Percentiles rank a stretch among this genome's conserved stretches.
Evolutionary conservation across 1,284 basidiomycete species (phyloP).

Genomic region (Singerocomus inundabilis): DNA sequence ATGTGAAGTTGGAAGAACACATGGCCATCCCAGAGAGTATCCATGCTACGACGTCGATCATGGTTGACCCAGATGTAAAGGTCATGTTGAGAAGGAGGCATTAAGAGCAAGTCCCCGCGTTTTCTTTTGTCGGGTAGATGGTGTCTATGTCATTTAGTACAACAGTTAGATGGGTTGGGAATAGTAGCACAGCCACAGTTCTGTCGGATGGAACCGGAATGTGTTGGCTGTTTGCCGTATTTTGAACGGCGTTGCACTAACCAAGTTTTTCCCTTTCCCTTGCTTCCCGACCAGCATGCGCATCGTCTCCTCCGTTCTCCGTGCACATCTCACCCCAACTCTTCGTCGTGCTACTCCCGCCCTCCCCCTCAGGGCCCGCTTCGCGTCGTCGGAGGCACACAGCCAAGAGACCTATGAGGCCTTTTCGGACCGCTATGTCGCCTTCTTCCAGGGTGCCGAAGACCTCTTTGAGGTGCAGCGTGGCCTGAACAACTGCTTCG

Average conservation of each 20-base stretch:
- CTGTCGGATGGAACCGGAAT: conserved; percentile 19
- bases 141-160: no score
- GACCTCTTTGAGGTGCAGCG: conserved; percentile 98
- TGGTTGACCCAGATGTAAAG: neutral
- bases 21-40: conserved; percentile 26
- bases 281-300: conserved; percentile 36
- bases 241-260: neutral
- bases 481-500: conserved; percentile 99
- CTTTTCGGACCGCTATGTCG: conserved; percentile 91
- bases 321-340: conserved; percentile 44
- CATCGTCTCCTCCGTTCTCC: conserved; percentile 57
- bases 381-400: conserved; percentile 48
- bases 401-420: conserved; percentile 91
- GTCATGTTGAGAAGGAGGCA: neutral
- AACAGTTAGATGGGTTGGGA: neutral
- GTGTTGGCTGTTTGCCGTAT: conserved; percentile 10
- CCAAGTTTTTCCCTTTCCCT: neutral
- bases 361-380: conserved; percentile 45
- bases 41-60: neutral
- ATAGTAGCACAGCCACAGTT: conserved; percentile 10
- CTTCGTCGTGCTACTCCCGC: conserved; percentile 41
- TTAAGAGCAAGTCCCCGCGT: neutral
- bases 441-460: conserved; percentile 89
- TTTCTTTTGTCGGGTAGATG: neutral
- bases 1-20: conserved; percentile 25